A percentile compares a stretch with the other conserved stretches of the same genome.
phyloP scores from a whole-genome alignment of 129 eudicot species.

The Cynara cardunculus region DNA sequence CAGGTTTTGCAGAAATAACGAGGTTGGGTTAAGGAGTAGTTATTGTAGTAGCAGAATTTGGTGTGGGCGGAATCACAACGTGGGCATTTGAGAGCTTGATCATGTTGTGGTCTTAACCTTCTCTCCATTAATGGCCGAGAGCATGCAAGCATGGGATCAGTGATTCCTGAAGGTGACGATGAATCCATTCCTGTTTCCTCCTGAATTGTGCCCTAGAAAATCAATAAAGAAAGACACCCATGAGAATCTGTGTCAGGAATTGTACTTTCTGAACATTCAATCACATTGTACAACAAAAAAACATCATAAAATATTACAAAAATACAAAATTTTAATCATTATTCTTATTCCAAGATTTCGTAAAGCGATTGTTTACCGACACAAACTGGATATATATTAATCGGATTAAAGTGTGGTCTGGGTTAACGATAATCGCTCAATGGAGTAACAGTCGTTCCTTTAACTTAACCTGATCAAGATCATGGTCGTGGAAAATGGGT shows the following conservation, averaged over 20 bases:
- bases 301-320: not conserved
- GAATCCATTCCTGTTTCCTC: conserved; percentile 66
- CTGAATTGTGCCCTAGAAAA: conserved; percentile 55
- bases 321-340: not conserved
- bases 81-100: conserved; percentile 83
- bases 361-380: not conserved
- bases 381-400: not conserved
- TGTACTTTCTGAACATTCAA: conserved; percentile 29
- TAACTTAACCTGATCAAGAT: too few relatives aligned
- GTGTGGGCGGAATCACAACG: conserved; percentile 93
- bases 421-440: not conserved
- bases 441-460: not conserved
- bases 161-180: conserved; percentile 69
- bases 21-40: conserved; percentile 93
- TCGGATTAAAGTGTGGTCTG: not conserved
- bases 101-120: conserved; percentile 76
- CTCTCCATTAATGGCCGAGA: conserved; percentile 73
- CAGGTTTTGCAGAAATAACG: conserved; percentile 94
- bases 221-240: not conserved
- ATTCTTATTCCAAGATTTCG: not conserved
- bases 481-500: not conserved
- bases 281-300: conserved; percentile 11
- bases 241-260: conserved; percentile 27
- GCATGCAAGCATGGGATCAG: conserved; percentile 58
- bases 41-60: conserved; percentile 96